These are phyloP conservation scores for Dillenia turbinata DNA, from an alignment of 164 flowering plant species.

Conservation along the genomic window DNA sequence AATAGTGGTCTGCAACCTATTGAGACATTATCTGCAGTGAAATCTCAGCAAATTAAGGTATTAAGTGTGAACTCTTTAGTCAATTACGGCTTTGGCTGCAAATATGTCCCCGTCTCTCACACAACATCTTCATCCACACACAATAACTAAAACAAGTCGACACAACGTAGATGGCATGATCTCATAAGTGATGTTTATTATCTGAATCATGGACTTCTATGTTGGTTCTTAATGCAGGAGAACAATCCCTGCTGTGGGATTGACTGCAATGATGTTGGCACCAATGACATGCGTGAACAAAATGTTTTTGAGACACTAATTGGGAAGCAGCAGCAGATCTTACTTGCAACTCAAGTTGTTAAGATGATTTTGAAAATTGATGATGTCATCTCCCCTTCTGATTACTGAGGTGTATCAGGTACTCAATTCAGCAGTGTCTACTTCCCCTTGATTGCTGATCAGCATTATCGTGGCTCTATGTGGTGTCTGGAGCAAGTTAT, in stretches of 20 bases:
- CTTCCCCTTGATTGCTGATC: too few species aligned
- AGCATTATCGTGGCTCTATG: too few species aligned
- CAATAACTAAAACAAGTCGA: too few species aligned
- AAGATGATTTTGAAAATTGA: slow-evolving; percentile 97
- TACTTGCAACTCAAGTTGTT: slow-evolving; percentile 94
- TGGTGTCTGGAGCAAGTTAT: too few species aligned
- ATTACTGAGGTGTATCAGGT: slow-evolving; percentile 33
- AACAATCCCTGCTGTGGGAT: slow-evolving; percentile 73
- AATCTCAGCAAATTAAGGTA: slow-evolving; percentile 95
- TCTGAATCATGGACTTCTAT: not conserved
- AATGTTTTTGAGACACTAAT: slow-evolving; percentile 93
- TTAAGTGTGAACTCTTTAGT: not conserved
- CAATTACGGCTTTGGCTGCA: too few species aligned
- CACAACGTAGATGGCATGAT: too few species aligned
- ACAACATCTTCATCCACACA: too few species aligned
- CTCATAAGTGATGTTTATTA: too few species aligned
- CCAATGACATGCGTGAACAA: slow-evolving; percentile 93
- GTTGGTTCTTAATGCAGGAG: slow-evolving; percentile 48
- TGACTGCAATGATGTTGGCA: slow-evolving; percentile 97
- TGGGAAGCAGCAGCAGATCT: slow-evolving; percentile 93
- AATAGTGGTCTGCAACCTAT: slow-evolving; percentile 98
- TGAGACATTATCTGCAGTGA: slow-evolving; percentile 90
- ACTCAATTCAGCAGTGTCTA: too few species aligned
- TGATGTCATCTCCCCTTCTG: slow-evolving; percentile 81
- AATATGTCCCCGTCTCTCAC: too few species aligned